Evolutionary conservation across 176 grass and related monocot species (phyloP), one percentile per base, ranked within the genome.

Genomic region (Triticum turgidum): DNA sequence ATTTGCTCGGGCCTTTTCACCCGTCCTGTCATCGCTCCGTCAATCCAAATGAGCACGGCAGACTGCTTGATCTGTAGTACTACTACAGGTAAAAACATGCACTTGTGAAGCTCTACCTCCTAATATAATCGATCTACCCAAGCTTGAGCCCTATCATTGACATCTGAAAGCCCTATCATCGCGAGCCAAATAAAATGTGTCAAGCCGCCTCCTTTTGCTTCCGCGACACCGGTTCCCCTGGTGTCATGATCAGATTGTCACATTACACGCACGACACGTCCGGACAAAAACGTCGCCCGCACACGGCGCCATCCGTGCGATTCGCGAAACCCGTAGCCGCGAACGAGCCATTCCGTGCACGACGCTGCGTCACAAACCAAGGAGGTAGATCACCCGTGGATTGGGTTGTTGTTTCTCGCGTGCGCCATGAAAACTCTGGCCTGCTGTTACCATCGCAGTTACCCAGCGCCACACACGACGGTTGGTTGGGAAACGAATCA

Each of bases 241-340:
- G 33, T 7, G 86, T 67, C 70, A 22, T 30, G 4, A 9, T 74
- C 71, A 15, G 11, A 74, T 49, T 6, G 7, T 9, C 11, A 20
- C 6, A 42, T 2, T n/a, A 2, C 2, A 42, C 20, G 11, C 54
- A 15, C 38, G 64, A 11, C 18, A 70, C 15, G 27, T 14, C 37
- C 12, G 1, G 45, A 58, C 25, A 33, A 38, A 61, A 34, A 33
- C 17, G 69, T 69, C 11, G 27, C 17, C 78, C 61, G 34, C 82
- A 76, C 61, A 61, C 41, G 3, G 20, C 20, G 15, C 42, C 7
- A 32, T 59, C 33, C 13, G 21, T 14, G 69, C 24, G n/a, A 11
- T 13, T 29, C 44, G 39, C n/a, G 70, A 78, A 65, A 74, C 76
- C 22, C 56, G 82, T 73, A 42, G 82, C 82, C 65, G 80, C 3